Percentiles rank a stretch among this genome's conserved stretches.
Conservation (phyloP, 108 stramenopile species). For the Conticribra weissflogii region DNA sequence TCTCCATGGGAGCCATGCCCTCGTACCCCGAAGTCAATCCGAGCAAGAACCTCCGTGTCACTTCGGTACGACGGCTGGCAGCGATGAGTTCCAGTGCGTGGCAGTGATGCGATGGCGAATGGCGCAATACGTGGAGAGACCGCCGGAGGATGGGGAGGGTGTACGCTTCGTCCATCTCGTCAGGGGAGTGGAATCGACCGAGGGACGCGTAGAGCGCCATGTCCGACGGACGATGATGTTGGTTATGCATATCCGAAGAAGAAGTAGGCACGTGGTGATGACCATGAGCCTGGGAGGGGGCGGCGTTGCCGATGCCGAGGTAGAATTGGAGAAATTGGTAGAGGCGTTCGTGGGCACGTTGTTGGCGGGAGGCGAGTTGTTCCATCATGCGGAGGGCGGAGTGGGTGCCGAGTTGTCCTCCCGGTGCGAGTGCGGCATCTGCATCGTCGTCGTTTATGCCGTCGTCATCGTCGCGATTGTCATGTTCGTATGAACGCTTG, state of each 20-base stretch:
- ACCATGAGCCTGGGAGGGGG: slow-evolving; percentile 17
- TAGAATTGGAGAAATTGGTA: slow-evolving; percentile 82
- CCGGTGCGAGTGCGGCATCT: neutral
- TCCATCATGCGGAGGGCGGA: slow-evolving; percentile 90
- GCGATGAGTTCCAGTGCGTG: slow-evolving; percentile 84
- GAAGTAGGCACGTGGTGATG: slow-evolving; percentile 40
- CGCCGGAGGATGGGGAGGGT: slow-evolving; percentile 67
- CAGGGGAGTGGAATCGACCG: slow-evolving; percentile 49
- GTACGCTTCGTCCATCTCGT: slow-evolving; percentile 75
- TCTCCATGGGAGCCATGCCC: slow-evolving; percentile 79
- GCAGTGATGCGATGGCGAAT: slow-evolving; percentile 75
- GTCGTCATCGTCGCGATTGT: neutral
- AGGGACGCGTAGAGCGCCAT: slow-evolving; percentile 16
- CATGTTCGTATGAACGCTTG: neutral
- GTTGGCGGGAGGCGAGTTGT: slow-evolving; percentile 74
- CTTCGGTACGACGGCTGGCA: slow-evolving; percentile 63
- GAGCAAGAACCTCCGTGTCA: slow-evolving; percentile 80
- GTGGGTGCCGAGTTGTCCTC: slow-evolving; percentile 54
- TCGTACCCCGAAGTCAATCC: slow-evolving; percentile 80
- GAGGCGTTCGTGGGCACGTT: slow-evolving; percentile 85
- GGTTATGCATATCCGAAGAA: slow-evolving; percentile 24
- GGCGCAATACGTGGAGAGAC: slow-evolving; percentile 60
- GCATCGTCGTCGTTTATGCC: neutral
- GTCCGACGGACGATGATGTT: neutral
- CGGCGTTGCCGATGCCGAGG: slow-evolving; percentile 54